Conservation (phyloP, 176 grass and related monocot species). For the Zea mays region DNA sequence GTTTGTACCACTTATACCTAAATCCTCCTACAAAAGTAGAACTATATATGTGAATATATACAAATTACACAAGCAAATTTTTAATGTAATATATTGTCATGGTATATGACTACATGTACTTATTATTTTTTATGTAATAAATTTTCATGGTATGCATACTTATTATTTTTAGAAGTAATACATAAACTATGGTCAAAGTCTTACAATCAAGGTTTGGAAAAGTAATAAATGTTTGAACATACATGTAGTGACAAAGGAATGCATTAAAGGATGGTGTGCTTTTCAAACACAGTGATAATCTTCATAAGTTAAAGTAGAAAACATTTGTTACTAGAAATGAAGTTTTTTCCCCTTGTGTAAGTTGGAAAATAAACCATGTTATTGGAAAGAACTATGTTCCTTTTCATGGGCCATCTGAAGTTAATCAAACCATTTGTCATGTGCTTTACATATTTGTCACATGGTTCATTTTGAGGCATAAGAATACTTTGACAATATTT, state of each 20-base stretch:
- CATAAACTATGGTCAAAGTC: neutral
- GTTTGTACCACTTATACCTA: neutral
- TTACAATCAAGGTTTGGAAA: neutral
- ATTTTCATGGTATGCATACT: neutral
- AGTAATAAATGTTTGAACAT: neutral
- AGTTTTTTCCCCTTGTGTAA: neutral
- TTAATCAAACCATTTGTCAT: slow-evolving; percentile 4
- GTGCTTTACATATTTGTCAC: slow-evolving; percentile 11
- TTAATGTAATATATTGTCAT: neutral
- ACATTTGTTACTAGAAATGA: neutral
- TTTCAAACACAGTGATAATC: slow-evolving; percentile 3
- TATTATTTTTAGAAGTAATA: neutral
- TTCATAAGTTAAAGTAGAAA: neutral
- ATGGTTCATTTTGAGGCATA: slow-evolving; percentile 27
- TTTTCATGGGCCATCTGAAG: neutral
- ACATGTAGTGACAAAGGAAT: neutral
- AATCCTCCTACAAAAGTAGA: neutral
- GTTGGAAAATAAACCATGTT: neutral
- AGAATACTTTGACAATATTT: slow-evolving; percentile 25
- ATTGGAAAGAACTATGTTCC: neutral
- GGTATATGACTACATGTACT: neutral
- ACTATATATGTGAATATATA: neutral
- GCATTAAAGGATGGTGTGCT: neutral
- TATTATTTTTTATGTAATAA: neutral
- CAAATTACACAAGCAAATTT: neutral